A percentile compares a stretch with the other conserved stretches of the same genome.
phyloP scores from a whole-genome alignment of 1,139 yeast genomes.

The Candida sojae region DNA sequence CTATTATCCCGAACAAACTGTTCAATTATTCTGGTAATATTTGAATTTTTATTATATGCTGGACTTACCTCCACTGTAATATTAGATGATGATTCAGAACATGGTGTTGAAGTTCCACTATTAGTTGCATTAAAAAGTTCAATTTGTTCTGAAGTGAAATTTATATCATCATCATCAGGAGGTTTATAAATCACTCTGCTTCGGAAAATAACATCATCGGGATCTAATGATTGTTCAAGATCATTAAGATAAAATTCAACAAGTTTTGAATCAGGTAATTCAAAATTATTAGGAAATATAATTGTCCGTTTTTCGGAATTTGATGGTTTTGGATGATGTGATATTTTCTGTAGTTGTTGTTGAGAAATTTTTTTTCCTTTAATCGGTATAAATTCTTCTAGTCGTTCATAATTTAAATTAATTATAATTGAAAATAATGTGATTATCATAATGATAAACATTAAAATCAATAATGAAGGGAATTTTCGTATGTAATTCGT shows the following conservation, averaged over 20 bases:
- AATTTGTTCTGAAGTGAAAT: background rate
- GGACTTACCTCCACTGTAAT: background rate
- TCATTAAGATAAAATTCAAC: background rate
- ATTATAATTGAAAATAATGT: background rate
- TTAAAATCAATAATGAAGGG: background rate
- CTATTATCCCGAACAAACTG: slow-evolving; percentile 10
- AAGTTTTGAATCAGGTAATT: background rate
- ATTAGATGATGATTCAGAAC: background rate
- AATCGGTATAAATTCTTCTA: background rate
- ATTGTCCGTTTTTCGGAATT: background rate
- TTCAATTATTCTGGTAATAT: slow-evolving; percentile 14
- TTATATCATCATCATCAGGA: background rate
- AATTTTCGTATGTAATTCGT: background rate
- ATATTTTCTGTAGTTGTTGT: background rate
- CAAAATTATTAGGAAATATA: slow-evolving; percentile 1
- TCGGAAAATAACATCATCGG: background rate
- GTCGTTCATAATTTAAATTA: background rate
- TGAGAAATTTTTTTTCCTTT: background rate
- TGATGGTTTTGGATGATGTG: background rate
- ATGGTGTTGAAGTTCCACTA: background rate
- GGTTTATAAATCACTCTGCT: background rate
- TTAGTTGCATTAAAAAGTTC: background rate
- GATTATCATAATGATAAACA: background rate
- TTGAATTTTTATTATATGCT: slow-evolving; percentile 8
- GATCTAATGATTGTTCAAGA: background rate